These are phyloP conservation scores for Pouteria campechiana DNA, from an alignment of 179 eudicot species.

Conservation along the genomic window DNA sequence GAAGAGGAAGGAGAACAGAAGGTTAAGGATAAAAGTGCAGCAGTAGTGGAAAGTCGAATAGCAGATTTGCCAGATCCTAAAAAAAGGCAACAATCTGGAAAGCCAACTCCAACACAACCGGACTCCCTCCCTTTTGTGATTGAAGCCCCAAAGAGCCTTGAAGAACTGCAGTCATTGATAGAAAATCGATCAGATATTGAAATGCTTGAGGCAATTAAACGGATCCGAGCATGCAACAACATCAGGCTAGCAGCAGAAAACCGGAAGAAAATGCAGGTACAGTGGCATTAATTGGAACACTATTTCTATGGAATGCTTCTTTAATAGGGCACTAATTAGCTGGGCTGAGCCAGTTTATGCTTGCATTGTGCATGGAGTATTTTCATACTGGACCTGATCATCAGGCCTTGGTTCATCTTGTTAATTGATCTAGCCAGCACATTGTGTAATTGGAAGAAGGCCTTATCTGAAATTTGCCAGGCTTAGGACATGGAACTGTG, in stretches of 20 bases:
- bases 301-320: no score
- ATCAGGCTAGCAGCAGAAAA: conserved; percentile 83
- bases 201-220: conserved; percentile 65
- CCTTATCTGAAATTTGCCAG: no score
- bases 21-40: conserved; percentile 13
- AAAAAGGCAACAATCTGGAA: conserved; percentile 9
- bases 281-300: no score
- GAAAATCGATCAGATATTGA: conserved; percentile 56
- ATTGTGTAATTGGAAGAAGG: no score
- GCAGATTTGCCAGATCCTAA: no score
- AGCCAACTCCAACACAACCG: conserved; percentile 12
- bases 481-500: no score
- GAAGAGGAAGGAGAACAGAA: conserved; percentile 29
- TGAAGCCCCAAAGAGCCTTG: conserved; percentile 66
- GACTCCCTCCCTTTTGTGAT: conserved; percentile 81
- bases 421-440: no score
- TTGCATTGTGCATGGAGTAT: no score
- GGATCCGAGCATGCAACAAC: conserved; percentile 71
- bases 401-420: no score
- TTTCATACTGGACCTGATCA: no score
- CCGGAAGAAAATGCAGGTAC: conserved; percentile 86
- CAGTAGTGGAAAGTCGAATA: conserved; percentile 6
- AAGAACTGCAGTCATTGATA: conserved; percentile 46
- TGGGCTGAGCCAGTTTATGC: no score
- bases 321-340: no score